A percentile compares a stretch with the other conserved stretches of the same genome.
Evolutionary conservation across 2,329 filamentous ascomycete genomes (phyloP).

Genomic region (Fusarium napiforme): DNA sequence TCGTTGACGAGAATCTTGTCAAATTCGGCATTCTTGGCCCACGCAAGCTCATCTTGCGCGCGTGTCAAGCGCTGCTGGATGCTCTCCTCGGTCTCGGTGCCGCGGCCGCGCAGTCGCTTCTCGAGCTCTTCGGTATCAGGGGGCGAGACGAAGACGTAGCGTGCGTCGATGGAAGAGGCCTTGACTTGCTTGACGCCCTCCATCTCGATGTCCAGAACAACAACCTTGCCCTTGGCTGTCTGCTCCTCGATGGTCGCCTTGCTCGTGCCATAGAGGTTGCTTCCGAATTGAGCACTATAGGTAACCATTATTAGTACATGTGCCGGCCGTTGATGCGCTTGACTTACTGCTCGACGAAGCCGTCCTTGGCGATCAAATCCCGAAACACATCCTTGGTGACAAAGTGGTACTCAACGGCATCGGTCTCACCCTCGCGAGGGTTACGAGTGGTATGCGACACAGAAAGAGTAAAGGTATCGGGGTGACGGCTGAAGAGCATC

Average conservation of each 20-base stretch:
- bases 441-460: slow-evolving; percentile 82
- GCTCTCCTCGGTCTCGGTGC: slow-evolving; percentile 80
- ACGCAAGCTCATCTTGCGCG: slow-evolving; percentile 80
- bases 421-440: slow-evolving; percentile 79
- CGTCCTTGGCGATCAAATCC: slow-evolving; percentile 70
- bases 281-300: slow-evolving; percentile 77
- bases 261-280: slow-evolving; percentile 88
- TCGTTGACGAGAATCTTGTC: slow-evolving; percentile 54
- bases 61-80: slow-evolving; percentile 76
- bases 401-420: slow-evolving; percentile 86
- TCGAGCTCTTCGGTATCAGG: slow-evolving; percentile 81
- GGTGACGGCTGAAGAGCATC: slow-evolving; percentile 70
- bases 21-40: slow-evolving; percentile 69
- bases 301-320: not conserved
- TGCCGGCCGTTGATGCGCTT: not conserved
- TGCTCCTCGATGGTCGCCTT: slow-evolving; percentile 82
- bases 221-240: slow-evolving; percentile 75
- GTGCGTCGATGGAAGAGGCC: slow-evolving; percentile 76
- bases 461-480: slow-evolving; percentile 64
- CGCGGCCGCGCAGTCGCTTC: slow-evolving; percentile 76
- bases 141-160: slow-evolving; percentile 87
- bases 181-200: slow-evolving; percentile 97
- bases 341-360: slow-evolving; percentile 78
- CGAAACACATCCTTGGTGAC: slow-evolving; percentile 74
- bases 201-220: slow-evolving; percentile 96